Conservation (phyloP, 2,329 filamentous ascomycete species). For the Neonectria sp. region DNA sequence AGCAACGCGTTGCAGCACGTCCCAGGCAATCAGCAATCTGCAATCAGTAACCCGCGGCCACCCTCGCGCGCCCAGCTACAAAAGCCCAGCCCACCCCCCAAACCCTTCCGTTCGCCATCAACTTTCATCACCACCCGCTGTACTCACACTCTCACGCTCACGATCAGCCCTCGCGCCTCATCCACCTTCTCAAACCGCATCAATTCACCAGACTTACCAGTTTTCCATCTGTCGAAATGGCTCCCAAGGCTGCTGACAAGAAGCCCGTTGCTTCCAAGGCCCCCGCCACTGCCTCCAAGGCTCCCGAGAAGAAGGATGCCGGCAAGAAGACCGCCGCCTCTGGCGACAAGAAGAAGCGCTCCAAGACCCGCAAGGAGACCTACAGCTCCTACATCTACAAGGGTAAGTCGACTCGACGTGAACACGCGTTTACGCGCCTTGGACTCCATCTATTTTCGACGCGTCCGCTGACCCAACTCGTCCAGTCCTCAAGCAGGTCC, state of each 20-base stretch:
- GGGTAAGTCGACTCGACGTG: conserved; percentile 73
- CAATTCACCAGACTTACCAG: conserved; percentile 32
- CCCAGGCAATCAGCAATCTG: conserved; percentile 32
- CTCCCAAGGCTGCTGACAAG: conserved; percentile 98
- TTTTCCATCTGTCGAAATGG: conserved; percentile 72
- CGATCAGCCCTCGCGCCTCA: conserved; percentile 32
- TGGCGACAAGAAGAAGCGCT: conserved; percentile 99
- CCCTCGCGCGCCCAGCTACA: conserved; percentile 71
- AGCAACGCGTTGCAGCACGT: conserved; percentile 10
- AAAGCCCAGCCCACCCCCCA: conserved; percentile 70
- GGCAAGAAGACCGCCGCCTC: conserved; percentile 99
- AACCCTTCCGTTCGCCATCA: conserved; percentile 63
- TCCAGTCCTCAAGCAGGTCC: conserved; percentile 98
- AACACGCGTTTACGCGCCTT: conserved; percentile 29
- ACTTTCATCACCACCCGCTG: conserved; percentile 57
- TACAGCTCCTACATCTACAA: conserved; percentile 99
- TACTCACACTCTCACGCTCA: conserved; percentile 47
- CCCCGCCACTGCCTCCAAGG: conserved; percentile 79
- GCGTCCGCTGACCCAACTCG: conserved; percentile 41
- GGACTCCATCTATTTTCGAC: conserved; percentile 18
- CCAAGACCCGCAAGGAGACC: conserved; percentile 99
- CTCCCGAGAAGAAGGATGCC: conserved; percentile 97
- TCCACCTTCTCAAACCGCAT: conserved; percentile 21
- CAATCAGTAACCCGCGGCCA: conserved; percentile 72
- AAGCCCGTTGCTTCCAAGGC: conserved; percentile 99